phyloP scores from a whole-genome alignment of 2,329 filamentous ascomycete genomes.

The Aspergillus sp. region DNA sequence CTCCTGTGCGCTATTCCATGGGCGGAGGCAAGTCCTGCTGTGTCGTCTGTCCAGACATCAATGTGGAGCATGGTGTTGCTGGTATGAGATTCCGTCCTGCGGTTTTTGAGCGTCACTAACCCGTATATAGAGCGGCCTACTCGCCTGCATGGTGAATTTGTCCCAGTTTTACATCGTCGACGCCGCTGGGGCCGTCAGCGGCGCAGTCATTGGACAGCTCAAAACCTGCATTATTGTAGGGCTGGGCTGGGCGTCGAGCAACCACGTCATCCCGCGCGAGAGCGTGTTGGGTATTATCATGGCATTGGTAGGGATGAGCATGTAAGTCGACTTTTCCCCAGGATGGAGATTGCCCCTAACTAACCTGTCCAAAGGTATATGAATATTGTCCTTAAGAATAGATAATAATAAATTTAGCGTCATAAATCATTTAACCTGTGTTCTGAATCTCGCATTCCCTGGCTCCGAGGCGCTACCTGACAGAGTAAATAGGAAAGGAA shows the following conservation, averaged over 20 bases:
- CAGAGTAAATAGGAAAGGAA: no score
- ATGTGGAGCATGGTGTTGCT: conserved; percentile 20
- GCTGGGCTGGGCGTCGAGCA: conserved; percentile 53
- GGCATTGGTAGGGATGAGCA: conserved; percentile 22
- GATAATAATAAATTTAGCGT: neutral
- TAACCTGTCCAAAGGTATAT: conserved; percentile 14
- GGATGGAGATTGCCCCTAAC: neutral
- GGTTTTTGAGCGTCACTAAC: neutral
- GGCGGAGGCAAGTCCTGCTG: conserved; percentile 14
- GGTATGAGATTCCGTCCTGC: neutral
- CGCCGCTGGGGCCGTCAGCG: conserved; percentile 57
- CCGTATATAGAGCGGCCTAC: conserved; percentile 17
- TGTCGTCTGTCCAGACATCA: conserved; percentile 14
- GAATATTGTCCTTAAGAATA: conserved; percentile 17
- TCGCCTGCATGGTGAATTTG: conserved; percentile 24
- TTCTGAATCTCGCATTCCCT: no score
- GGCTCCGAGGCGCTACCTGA: no score
- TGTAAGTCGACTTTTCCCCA: conserved; percentile 12
- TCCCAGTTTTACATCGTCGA: conserved; percentile 29
- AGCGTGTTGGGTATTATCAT: conserved; percentile 20
- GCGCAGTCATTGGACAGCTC: conserved; percentile 65
- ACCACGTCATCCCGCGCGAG: conserved; percentile 13
- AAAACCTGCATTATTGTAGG: conserved; percentile 67
- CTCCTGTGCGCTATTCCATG: conserved; percentile 18
- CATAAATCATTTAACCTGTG: no score